A percentile compares a stretch with the other conserved stretches of the same genome.
Evolutionary conservation across 1,284 basidiomycete genomes (phyloP).

Genomic region (Apiotrichum porosum): DNA sequence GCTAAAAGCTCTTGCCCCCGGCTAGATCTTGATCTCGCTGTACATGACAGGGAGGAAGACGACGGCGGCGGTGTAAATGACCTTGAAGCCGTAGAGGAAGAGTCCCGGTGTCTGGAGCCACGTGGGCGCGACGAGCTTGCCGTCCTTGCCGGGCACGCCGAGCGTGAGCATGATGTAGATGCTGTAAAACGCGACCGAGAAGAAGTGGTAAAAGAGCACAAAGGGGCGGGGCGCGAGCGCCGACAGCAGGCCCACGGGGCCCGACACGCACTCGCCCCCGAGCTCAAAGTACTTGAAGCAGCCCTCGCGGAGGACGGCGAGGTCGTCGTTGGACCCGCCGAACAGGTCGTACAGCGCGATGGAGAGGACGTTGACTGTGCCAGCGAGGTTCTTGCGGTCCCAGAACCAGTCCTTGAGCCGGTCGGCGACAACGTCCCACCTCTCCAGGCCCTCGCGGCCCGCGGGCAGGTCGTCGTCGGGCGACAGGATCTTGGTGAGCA

Average conservation of each 20-base stretch:
- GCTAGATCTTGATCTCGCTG: slow-evolving; percentile 61
- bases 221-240: slow-evolving; percentile 66
- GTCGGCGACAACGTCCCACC: slow-evolving; percentile 62
- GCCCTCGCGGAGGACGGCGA: slow-evolving; percentile 80
- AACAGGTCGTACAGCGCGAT: slow-evolving; percentile 89
- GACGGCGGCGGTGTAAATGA: slow-evolving; percentile 81
- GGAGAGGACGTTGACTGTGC: slow-evolving; percentile 84
- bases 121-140: slow-evolving; percentile 41
- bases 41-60: slow-evolving; percentile 81
- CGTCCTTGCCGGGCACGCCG: slow-evolving; percentile 48
- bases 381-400: slow-evolving; percentile 70
- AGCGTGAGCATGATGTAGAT: slow-evolving; percentile 81
- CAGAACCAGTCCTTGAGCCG: slow-evolving; percentile 73
- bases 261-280: slow-evolving; percentile 82
- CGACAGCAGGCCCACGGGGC: slow-evolving; percentile 80
- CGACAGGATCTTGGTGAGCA: slow-evolving; percentile 62
- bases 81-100: slow-evolving; percentile 54
- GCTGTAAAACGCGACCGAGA: slow-evolving; percentile 87
- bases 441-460: slow-evolving; percentile 47
- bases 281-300: slow-evolving; percentile 98
- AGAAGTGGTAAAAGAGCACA: slow-evolving; percentile 86
- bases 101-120: slow-evolving; percentile 61
- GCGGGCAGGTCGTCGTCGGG: slow-evolving; percentile 29
- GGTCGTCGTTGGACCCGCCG: slow-evolving; percentile 61
- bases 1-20: not conserved